Evolutionary conservation across 371 early-diverging fungal species (phyloP), one percentile per base, ranked within the genome.

Genomic region (Syncephalastrum monosporum): DNA sequence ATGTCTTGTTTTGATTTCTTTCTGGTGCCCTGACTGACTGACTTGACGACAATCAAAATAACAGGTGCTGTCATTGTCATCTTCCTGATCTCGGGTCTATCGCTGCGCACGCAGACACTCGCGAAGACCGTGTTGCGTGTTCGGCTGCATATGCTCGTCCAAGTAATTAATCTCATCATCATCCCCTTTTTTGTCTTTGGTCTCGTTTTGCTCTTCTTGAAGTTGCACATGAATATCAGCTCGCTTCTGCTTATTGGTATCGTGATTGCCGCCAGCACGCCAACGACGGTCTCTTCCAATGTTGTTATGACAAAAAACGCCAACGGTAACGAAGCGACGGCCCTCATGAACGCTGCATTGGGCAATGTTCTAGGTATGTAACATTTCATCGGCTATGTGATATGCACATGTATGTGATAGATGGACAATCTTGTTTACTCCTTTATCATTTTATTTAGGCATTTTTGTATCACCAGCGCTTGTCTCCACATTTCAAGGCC

Each of bases 261-360:
- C 47, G 81, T 88, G 6, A 83, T 90, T 50, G 82, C 86, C 42
- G 81, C 82, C 14, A 79, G 84, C 16, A 87, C 86, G 1, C 91
- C 91, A 0, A 89, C 91, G 0, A 91, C 91, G 8, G 86, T 91
- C 45, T 86, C 89, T 5, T 89, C 91, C 15, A 89, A 89, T 62
- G 88, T 88, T 4, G 82, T 89, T 60, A 89, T 89, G 89, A 91
- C 91, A 12, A 83, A 84, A 63, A 83, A 84, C 55, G 87, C 89
- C 0, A 60, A 71, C 21, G 91, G 91, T 25, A 88, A 85, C 53
- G 90, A 88, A 59, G 84, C 89, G 19, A 74, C 78, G 38, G 84
- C 89, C 3, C 57, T 88, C 14, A 83, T 84, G 67, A 85, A 88
- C 61, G 87, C 88, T 21, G 89, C 88, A 5, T 61, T 91, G 21